Conservation (phyloP, 441 rosid genomes). For the Breynia disticha region DNA sequence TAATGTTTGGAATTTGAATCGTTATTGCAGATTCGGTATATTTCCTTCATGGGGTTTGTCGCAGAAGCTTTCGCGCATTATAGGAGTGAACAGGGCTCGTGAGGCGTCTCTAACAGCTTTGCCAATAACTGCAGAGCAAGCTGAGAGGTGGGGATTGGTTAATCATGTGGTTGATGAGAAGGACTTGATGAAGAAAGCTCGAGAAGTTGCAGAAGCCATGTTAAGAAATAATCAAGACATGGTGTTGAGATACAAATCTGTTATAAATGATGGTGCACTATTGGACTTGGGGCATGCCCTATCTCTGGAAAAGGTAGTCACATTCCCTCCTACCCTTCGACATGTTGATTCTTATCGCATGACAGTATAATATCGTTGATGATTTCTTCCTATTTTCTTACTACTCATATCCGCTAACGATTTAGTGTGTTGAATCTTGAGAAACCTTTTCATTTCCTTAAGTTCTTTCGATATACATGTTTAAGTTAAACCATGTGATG, state of each 20-base stretch:
- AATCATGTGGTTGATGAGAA: conserved; percentile 69
- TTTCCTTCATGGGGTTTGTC: conserved; percentile 95
- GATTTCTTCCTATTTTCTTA: too few relatives aligned
- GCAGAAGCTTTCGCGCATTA: conserved; percentile 71
- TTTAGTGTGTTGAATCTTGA: too few relatives aligned
- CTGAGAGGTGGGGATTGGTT: conserved; percentile 76
- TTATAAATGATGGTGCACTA: conserved; percentile 70
- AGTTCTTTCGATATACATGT: too few relatives aligned
- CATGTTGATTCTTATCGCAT: too few relatives aligned
- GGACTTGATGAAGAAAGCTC: conserved; percentile 51
- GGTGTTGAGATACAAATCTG: conserved; percentile 65
- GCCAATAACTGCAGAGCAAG: conserved; percentile 73
- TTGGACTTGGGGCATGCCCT: conserved; percentile 67
- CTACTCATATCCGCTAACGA: too few relatives aligned
- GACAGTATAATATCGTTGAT: too few relatives aligned
- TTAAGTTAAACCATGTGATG: too few relatives aligned
- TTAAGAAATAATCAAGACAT: conserved; percentile 58
- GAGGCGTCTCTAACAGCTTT: conserved; percentile 60
- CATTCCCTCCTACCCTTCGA: neutral
- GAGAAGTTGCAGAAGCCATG: conserved; percentile 54
- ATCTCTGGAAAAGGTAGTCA: conserved; percentile 60
- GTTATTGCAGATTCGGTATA: conserved; percentile 50
- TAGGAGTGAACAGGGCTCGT: conserved; percentile 72
- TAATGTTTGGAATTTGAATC: neutral
- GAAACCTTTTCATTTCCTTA: too few relatives aligned